Conservation (phyloP, 1,284 basidiomycete genomes). For the Kwoniella shivajii region DNA sequence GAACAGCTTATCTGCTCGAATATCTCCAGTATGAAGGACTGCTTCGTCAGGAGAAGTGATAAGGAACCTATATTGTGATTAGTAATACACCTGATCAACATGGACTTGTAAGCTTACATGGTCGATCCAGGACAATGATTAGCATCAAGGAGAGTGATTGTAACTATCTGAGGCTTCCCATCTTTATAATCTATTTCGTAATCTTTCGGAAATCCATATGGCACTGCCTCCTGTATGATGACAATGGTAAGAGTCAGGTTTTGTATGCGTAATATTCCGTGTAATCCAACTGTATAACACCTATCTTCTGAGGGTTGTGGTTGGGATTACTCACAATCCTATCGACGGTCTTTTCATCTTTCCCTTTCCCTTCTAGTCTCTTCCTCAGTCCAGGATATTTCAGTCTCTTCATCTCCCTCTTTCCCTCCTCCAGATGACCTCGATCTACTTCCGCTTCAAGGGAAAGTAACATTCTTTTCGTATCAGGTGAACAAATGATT, state of each 20-base stretch:
- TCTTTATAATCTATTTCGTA: constrained; percentile 62
- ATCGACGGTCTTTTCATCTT: constrained; percentile 46
- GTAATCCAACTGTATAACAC: not conserved
- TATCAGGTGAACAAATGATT: constrained; percentile 74
- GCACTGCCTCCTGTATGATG: constrained; percentile 31
- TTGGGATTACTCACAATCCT: constrained; percentile 28
- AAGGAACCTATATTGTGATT: constrained; percentile 68
- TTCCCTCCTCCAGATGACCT: constrained; percentile 58
- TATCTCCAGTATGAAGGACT: constrained; percentile 88
- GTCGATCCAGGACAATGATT: constrained; percentile 93
- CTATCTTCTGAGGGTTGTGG: not conserved
- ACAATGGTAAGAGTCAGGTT: not conserved
- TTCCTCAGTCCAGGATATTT: constrained; percentile 71
- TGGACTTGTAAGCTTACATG: constrained; percentile 65
- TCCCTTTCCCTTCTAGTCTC: constrained; percentile 31
- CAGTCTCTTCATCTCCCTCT: constrained; percentile 61
- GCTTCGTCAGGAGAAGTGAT: constrained; percentile 72
- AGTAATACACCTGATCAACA: not conserved
- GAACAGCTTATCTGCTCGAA: constrained; percentile 81
- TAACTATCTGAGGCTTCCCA: constrained; percentile 59
- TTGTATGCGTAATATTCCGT: not conserved
- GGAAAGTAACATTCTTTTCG: constrained; percentile 76
- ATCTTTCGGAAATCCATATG: constrained; percentile 59
- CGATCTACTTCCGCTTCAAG: constrained; percentile 72
- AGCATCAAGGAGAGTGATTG: constrained; percentile 80